Conservation (phyloP, 2,329 filamentous ascomycete genomes). For the Nigrospora oryzae region DNA sequence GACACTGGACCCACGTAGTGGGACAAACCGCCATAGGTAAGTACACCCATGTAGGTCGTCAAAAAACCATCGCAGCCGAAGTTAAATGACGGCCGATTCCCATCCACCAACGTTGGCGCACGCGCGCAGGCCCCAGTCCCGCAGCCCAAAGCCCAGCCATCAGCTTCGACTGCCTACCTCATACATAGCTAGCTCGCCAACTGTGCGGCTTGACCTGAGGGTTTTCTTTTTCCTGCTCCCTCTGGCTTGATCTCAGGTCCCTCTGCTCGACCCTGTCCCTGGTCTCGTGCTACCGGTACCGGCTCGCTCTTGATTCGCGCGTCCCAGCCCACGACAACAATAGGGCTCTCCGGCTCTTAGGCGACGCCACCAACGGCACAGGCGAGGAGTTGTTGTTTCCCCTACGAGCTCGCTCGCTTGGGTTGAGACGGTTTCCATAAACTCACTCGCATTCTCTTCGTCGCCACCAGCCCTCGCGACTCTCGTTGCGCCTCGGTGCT, state of each 20-base stretch:
- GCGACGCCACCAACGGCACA: too few relatives aligned
- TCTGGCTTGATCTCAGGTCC: not conserved
- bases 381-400: too few relatives aligned
- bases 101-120: not conserved
- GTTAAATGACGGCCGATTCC: conserved; percentile 2
- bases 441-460: not conserved
- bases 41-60: too few relatives aligned
- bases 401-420: too few relatives aligned
- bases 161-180: not conserved
- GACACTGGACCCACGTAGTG: not conserved
- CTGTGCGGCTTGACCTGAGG: not conserved
- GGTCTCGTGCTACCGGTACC: not conserved
- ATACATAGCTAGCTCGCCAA: not conserved
- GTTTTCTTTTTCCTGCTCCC: not conserved
- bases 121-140: not conserved
- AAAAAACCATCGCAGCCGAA: not conserved
- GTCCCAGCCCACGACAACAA: too few relatives aligned
- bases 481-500: not conserved
- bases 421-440: too few relatives aligned
- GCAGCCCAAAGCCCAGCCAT: not conserved
- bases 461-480: not conserved
- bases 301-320: too few relatives aligned
- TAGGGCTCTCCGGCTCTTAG: too few relatives aligned
- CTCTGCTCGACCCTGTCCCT: not conserved
- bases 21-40: not conserved